These are phyloP conservation scores for Gnaphalium uliginosum DNA, from an alignment of 129 eudicot species.

Conservation along the genomic window DNA sequence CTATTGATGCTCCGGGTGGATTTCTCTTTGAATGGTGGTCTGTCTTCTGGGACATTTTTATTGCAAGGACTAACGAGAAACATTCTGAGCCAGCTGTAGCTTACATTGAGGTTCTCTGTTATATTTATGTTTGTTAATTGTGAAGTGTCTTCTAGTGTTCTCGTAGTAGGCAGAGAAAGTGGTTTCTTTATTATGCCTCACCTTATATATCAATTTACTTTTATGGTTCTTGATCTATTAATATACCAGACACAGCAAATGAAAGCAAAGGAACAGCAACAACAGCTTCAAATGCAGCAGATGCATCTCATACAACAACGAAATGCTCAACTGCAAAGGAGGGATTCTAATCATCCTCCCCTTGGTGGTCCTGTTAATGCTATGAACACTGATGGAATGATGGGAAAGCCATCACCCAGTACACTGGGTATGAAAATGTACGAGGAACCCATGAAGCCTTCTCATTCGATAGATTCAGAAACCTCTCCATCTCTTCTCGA, in stretches of 20 bases:
- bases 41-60: constrained; percentile 97
- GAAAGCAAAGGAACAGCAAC: constrained; percentile 93
- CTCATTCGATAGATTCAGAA: constrained; percentile 84
- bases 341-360: constrained; percentile 91
- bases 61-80: constrained; percentile 95
- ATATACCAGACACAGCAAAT: constrained; percentile 75
- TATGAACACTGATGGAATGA: constrained; percentile 71
- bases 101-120: constrained; percentile 73
- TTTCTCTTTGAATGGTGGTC: constrained; percentile 99
- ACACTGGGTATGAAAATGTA: constrained; percentile 74
- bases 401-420: constrained; percentile 87
- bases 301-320: constrained; percentile 90
- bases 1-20: constrained; percentile 99
- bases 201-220: constrained; percentile 3
- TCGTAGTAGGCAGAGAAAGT: too few species aligned
- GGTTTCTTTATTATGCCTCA: neutral
- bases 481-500: constrained; percentile 74
- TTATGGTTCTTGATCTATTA: constrained; percentile 2
- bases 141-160: neutral
- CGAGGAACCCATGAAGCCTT: constrained; percentile 78
- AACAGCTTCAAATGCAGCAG: constrained; percentile 96
- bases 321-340: constrained; percentile 88
- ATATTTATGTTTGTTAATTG: neutral
- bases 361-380: constrained; percentile 66
- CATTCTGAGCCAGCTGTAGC: constrained; percentile 99